Base-by-base conservation (phyloP, 148 eudicot genomes). In the Tetragonia tetragonoides region DNA sequence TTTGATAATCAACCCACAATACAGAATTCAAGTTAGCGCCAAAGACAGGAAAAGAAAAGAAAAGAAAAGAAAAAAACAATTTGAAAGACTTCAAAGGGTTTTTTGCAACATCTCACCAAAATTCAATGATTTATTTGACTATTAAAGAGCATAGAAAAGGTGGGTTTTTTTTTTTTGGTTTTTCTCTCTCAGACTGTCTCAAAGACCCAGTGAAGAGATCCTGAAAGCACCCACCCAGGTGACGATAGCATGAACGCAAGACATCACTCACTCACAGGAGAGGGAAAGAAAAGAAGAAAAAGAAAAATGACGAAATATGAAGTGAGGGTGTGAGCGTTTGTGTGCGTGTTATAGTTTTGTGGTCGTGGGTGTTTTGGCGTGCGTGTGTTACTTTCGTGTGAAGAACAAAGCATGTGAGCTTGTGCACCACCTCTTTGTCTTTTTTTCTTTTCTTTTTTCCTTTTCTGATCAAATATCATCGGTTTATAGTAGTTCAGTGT, bases 291-390 rank as follows among this genome's bases (percentile, higher is more conserved):
- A n/a, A 61, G 54, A 54, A 73, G 9, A 59, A 39, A 73, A 53
- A 6, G 17, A 23, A 17, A 7, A 46, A 46, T 75, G 68, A 37
- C 39, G 39, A 28, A 7, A 37, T n/a, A 15, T 65, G 68, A 24
- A 66, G 18, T 49, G 3, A 66, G 21, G 15, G 60, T 37, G 38
- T 34, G 70, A 46, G 79, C 1, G 34, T 28, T 28, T 28, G 34
- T 28, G 34, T 28, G 34, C 34, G 34, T 28, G 34, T 28, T 68
- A 10, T 4, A n/a, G 34, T 54, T 77, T 23, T 70, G 80, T 68
- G 80, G 80, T 77, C 74, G 11, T 68, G 11, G 20, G 5, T 68
- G 44, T 59, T 70, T 77, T 28, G 66, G n/a, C 63, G 67, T 68
- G 56, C 40, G 41, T 53, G 72, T 59, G 57, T 14, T 41, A 39